These are phyloP conservation scores for Alliaria petiolata DNA, from an alignment of 345 rosid species.

Conservation along the genomic window DNA sequence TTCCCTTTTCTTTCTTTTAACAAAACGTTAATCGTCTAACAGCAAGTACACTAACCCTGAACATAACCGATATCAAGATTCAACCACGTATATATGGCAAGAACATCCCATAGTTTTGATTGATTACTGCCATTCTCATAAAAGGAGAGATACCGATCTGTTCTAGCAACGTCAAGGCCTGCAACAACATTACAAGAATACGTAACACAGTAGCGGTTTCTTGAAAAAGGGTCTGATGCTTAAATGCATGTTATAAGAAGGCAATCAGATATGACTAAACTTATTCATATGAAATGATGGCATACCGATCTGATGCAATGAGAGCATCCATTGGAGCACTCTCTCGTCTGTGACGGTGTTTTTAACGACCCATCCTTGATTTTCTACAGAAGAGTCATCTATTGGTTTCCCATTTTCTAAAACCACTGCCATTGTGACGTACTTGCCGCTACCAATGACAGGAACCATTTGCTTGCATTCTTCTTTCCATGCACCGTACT, in stretches of 20 bases:
- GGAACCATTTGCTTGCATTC: conserved; percentile 84
- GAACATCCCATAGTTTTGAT: conserved; percentile 86
- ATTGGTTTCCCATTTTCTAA: conserved; percentile 61
- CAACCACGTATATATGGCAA: conserved; percentile 81
- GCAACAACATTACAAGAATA: conserved; percentile 21
- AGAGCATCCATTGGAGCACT: conserved; percentile 77
- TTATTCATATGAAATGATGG: background rate
- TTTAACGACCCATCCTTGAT: conserved; percentile 35
- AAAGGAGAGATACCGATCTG: conserved; percentile 76
- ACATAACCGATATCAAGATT: conserved; percentile 90
- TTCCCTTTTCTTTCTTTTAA: background rate
- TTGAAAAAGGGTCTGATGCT: background rate
- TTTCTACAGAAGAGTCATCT: conserved; percentile 38
- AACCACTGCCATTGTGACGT: conserved; percentile 56
- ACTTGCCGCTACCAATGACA: conserved; percentile 71
- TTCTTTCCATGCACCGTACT: conserved; percentile 65
- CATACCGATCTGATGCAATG: conserved; percentile 83
- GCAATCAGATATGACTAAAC: background rate
- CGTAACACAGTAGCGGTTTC: background rate
- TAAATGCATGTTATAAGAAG: background rate
- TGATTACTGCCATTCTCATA: conserved; percentile 66
- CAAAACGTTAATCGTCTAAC: background rate
- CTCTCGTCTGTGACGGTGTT: conserved; percentile 54
- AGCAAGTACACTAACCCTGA: conserved; percentile 52
- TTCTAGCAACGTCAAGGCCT: conserved; percentile 97